Conservation (phyloP, 805 yeast genomes). For the Sugiyamaella boreocaroliniensis region DNA sequence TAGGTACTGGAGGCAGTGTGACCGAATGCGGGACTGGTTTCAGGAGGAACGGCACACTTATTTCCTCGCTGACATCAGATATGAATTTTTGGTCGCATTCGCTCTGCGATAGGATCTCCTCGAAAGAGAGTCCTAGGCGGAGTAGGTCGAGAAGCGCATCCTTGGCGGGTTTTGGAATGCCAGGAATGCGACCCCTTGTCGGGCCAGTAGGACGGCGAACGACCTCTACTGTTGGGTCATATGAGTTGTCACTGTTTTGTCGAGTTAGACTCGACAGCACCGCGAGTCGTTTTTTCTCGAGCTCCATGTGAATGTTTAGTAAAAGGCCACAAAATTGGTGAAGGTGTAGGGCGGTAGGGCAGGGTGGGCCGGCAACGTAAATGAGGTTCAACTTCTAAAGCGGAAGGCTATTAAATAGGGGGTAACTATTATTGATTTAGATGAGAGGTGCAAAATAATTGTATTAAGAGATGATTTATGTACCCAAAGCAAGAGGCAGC, state of each 20-base stretch:
- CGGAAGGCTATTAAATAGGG: too few relatives aligned
- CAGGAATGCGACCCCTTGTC: not conserved
- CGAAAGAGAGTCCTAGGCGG: slow-evolving; percentile 23
- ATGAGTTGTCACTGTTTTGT: not conserved
- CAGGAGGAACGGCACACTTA: not conserved
- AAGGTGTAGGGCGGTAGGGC: too few relatives aligned
- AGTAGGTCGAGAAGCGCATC: slow-evolving; percentile 20
- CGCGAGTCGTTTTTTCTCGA: not conserved
- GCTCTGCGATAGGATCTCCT: slow-evolving; percentile 21
- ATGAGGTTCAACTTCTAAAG: too few relatives aligned
- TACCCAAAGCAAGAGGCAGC: too few relatives aligned
- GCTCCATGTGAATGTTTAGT: not conserved
- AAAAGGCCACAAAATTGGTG: not conserved
- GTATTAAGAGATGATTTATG: too few relatives aligned
- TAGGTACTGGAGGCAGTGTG: too few relatives aligned
- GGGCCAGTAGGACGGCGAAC: not conserved
- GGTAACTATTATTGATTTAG: too few relatives aligned
- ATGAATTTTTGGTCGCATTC: slow-evolving; percentile 12
- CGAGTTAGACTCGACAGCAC: not conserved
- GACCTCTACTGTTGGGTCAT: not conserved
- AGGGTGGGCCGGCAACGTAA: too few relatives aligned
- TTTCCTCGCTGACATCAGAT: not conserved
- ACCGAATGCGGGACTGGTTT: not conserved
- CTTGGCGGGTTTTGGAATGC: not conserved
- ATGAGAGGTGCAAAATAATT: too few relatives aligned